phyloP scores from a whole-genome alignment of 1,139 yeast genomes.

The Sugiyamaella japonica region DNA sequence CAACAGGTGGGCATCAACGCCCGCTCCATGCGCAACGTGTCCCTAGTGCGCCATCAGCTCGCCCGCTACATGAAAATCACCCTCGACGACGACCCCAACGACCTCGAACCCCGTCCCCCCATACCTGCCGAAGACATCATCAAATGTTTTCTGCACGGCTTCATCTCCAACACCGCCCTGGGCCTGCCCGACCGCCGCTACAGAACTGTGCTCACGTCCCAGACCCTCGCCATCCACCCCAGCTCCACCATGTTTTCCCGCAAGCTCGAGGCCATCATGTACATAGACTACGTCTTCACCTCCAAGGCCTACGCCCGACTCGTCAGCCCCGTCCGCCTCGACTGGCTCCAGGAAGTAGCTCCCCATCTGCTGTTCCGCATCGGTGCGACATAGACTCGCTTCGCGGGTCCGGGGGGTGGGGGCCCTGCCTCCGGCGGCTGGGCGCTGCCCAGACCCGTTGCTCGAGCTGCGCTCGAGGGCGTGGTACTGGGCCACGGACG shows the following conservation, averaged over 20 bases:
- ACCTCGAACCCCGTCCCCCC: slow-evolving; percentile 20
- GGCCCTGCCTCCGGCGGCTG: not conserved
- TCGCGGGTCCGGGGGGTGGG: too few species aligned
- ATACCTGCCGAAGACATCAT: slow-evolving; percentile 55
- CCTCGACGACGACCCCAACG: slow-evolving; percentile 21
- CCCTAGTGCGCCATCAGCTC: slow-evolving; percentile 73
- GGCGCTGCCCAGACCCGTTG: not conserved
- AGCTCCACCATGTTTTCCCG: slow-evolving; percentile 85
- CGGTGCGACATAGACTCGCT: not conserved
- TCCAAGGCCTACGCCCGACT: slow-evolving; percentile 89
- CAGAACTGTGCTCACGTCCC: slow-evolving; percentile 67
- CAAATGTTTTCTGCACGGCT: slow-evolving; percentile 76
- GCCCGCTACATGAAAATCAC: slow-evolving; percentile 58
- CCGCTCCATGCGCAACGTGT: slow-evolving; percentile 78
- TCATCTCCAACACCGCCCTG: slow-evolving; percentile 80
- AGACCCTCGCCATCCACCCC: slow-evolving; percentile 82
- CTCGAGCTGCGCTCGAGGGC: too few species aligned
- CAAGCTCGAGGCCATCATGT: slow-evolving; percentile 84
- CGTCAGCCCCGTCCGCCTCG: slow-evolving; percentile 78
- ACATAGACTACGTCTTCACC: slow-evolving; percentile 90
- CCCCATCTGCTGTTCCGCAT: slow-evolving; percentile 58
- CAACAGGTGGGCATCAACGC: slow-evolving; percentile 69
- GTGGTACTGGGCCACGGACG: too few species aligned
- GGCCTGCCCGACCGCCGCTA: slow-evolving; percentile 95
- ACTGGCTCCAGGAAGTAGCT: slow-evolving; percentile 73